Conservation (phyloP, 2,329 filamentous ascomycete genomes). For the Balansia obtecta region DNA sequence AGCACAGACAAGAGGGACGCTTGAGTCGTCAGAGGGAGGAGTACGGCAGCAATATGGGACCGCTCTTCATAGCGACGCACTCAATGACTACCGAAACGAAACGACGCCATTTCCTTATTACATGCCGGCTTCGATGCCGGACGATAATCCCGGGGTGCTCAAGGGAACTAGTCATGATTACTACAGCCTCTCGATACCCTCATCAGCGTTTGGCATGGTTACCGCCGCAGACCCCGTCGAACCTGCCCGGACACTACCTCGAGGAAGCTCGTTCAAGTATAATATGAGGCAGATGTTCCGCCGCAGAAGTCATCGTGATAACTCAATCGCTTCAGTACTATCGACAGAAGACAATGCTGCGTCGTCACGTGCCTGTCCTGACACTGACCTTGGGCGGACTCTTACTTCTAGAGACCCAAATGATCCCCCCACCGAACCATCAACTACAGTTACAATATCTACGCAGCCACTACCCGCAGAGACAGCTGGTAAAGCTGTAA, state of each 20-base stretch:
- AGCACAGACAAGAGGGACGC: not conserved
- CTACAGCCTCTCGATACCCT: constrained; percentile 28
- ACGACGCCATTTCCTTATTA: constrained; percentile 8
- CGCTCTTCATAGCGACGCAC: not conserved
- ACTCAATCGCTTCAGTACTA: constrained; percentile 14
- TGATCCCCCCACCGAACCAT: constrained; percentile 20
- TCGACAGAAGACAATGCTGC: constrained; percentile 2
- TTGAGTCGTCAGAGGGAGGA: not conserved
- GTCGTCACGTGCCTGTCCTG: not conserved
- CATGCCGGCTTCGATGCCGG: constrained; percentile 15
- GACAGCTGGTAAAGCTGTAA: constrained; percentile 4
- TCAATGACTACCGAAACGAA: constrained; percentile 7
- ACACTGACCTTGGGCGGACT: constrained; percentile 1
- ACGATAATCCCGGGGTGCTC: constrained; percentile 20
- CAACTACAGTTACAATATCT: constrained; percentile 7
- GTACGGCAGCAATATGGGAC: not conserved
- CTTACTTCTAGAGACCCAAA: constrained; percentile 10
- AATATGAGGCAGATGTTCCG: constrained; percentile 25
- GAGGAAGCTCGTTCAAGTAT: constrained; percentile 22
- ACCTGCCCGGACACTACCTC: constrained; percentile 14
- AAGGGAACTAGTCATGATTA: constrained; percentile 27
- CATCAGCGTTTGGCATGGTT: constrained; percentile 28
- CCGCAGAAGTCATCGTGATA: constrained; percentile 21
- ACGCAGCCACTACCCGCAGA: constrained; percentile 3
- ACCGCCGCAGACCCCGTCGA: constrained; percentile 11